Conservation (phyloP, 768 basidiomycete species). For the Tylopilus subfusipes region DNA sequence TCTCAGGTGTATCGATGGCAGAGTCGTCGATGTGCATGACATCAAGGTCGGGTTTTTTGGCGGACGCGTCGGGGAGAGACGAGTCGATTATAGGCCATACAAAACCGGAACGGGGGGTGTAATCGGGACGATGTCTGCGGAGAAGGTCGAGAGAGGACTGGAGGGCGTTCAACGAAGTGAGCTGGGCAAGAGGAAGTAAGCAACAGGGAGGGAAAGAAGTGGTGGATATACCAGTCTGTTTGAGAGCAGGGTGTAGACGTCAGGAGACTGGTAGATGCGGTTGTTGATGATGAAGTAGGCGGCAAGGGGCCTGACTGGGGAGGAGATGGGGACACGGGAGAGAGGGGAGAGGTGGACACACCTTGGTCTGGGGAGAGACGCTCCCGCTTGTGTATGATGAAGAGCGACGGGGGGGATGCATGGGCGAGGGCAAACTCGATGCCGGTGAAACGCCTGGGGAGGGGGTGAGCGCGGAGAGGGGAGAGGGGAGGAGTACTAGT, state of each 20-base stretch:
- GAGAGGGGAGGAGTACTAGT: not conserved
- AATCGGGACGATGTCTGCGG: constrained; percentile 72
- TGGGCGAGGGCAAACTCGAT: constrained; percentile 85
- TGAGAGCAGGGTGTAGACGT: constrained; percentile 78
- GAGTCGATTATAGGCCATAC: constrained; percentile 78
- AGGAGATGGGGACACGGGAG: not conserved
- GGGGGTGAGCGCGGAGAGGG: constrained; percentile 3
- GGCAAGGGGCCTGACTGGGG: constrained; percentile 67
- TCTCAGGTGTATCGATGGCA: constrained; percentile 16
- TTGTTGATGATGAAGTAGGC: constrained; percentile 88
- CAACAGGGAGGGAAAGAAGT: not conserved
- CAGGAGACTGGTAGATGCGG: constrained; percentile 85
- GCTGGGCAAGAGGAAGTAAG: constrained; percentile 35
- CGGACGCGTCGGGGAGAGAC: constrained; percentile 38
- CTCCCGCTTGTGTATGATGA: constrained; percentile 88
- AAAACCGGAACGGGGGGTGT: constrained; percentile 80
- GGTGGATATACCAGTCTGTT: constrained; percentile 64
- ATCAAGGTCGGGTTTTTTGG: constrained; percentile 38
- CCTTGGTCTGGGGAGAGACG: constrained; percentile 82
- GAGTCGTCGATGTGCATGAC: constrained; percentile 26
- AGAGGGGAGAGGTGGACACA: constrained; percentile 31
- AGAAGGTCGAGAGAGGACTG: constrained; percentile 75
- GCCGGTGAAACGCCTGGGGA: constrained; percentile 73
- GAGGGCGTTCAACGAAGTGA: constrained; percentile 66
- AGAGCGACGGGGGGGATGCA: constrained; percentile 73